These are phyloP conservation scores for Neonectria coccinea DNA, from an alignment of 2,329 filamentous ascomycete genomes.

Conservation along the genomic window DNA sequence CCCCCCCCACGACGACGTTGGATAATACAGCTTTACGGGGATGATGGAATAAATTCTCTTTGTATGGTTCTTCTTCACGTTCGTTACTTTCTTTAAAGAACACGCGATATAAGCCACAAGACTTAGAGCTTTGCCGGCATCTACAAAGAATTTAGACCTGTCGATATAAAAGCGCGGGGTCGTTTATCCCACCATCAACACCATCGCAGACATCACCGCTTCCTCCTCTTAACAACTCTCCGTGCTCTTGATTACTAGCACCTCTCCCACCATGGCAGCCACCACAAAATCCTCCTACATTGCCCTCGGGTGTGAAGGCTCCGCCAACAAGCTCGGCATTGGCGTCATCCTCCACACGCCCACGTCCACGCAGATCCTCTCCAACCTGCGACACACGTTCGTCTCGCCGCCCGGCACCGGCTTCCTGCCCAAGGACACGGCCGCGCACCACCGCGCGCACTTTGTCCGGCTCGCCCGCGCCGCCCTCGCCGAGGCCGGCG, in stretches of 20 bases:
- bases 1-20: slow-evolving; percentile 5
- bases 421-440: slow-evolving; percentile 96
- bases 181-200: not conserved
- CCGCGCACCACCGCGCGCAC: slow-evolving; percentile 88
- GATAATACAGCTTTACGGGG: not conserved
- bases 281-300: slow-evolving; percentile 58
- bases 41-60: not conserved
- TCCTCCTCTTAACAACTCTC: slow-evolving; percentile 5
- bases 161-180: not conserved
- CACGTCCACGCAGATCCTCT: slow-evolving; percentile 73
- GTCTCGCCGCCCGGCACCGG: slow-evolving; percentile 91
- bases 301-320: slow-evolving; percentile 81
- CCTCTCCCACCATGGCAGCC: slow-evolving; percentile 34
- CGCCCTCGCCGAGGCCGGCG: slow-evolving; percentile 77
- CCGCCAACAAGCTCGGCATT: slow-evolving; percentile 96
- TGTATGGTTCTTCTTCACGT: not conserved
- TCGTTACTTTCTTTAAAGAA: not conserved
- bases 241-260: slow-evolving; percentile 12
- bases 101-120: not conserved
- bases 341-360: slow-evolving; percentile 86
- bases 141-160: not conserved
- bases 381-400: slow-evolving; percentile 96
- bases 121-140: not conserved
- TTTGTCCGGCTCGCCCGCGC: slow-evolving; percentile 84
- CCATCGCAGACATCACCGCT: slow-evolving; percentile 12